phyloP scores from a whole-genome alignment of 129 eudicot species.

The Artemisia annua region DNA sequence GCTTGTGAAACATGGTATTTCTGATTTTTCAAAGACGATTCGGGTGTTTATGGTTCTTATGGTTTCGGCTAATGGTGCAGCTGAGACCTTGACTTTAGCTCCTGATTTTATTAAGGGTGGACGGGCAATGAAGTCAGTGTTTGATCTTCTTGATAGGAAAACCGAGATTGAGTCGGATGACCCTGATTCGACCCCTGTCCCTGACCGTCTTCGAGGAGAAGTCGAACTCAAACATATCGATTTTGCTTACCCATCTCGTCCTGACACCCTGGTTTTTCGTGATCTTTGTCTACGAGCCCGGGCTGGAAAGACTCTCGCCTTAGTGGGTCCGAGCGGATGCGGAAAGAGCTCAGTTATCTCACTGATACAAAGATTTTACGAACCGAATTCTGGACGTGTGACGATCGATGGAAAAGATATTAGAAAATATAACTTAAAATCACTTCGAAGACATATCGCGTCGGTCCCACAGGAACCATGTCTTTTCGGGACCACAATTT shows the following conservation, averaged over 20 bases:
- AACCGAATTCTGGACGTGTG: slow-evolving; percentile 83
- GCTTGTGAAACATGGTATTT: slow-evolving; percentile 96
- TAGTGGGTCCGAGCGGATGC: slow-evolving; percentile 96
- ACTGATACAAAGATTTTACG: slow-evolving; percentile 77
- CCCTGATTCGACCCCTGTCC: slow-evolving; percentile 54
- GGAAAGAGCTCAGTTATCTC: slow-evolving; percentile 94
- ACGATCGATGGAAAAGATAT: slow-evolving; percentile 85
- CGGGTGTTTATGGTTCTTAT: slow-evolving; percentile 98
- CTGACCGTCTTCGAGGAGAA: slow-evolving; percentile 85
- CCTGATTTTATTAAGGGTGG: slow-evolving; percentile 99
- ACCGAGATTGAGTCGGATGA: slow-evolving; percentile 92
- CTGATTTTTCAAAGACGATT: slow-evolving; percentile 91
- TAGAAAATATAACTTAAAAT: slow-evolving; percentile 72
- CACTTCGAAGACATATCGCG: slow-evolving; percentile 72
- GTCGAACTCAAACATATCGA: slow-evolving; percentile 91
- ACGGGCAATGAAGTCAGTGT: slow-evolving; percentile 86
- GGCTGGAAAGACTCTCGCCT: slow-evolving; percentile 89
- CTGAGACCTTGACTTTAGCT: slow-evolving; percentile 88
- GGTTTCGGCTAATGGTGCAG: slow-evolving; percentile 99
- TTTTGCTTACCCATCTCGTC: slow-evolving; percentile 86
- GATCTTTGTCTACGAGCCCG: slow-evolving; percentile 79
- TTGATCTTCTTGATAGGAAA: slow-evolving; percentile 80
- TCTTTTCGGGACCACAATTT: slow-evolving; percentile 79
- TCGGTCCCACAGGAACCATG: slow-evolving; percentile 96
- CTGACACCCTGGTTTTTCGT: slow-evolving; percentile 63